Conservation (phyloP, 805 yeast genomes). For the Cyberlindnera galapagoensis region DNA sequence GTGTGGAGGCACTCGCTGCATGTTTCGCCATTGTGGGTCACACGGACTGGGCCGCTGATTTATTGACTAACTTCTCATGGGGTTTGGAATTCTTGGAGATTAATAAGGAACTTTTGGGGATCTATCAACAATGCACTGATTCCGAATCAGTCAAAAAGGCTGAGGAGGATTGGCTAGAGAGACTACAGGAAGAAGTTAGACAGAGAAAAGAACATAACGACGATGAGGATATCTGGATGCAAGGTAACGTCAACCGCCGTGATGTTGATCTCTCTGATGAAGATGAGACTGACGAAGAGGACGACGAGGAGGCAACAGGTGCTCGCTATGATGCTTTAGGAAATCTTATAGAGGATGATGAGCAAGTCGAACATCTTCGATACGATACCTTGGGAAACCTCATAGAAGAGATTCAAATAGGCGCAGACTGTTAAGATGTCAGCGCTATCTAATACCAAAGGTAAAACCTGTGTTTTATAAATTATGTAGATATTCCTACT, state of each 20-base stretch:
- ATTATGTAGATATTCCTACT: too few species aligned
- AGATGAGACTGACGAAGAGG: constrained; percentile 17
- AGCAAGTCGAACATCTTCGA: too few species aligned
- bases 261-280: constrained; percentile 23
- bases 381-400: constrained; percentile 1
- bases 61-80: constrained; percentile 83
- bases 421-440: too few species aligned
- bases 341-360: constrained; percentile 5
- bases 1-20: constrained; percentile 97
- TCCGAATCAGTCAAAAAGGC: constrained; percentile 65
- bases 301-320: constrained; percentile 16
- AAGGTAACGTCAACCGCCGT: constrained; percentile 68
- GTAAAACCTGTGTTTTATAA: too few species aligned
- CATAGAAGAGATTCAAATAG: too few species aligned
- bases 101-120: constrained; percentile 68
- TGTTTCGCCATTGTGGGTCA: constrained; percentile 93
- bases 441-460: too few species aligned
- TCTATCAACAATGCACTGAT: constrained; percentile 78
- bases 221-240: constrained; percentile 64
- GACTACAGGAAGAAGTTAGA: constrained; percentile 57
- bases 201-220: constrained; percentile 50
- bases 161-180: constrained; percentile 67
- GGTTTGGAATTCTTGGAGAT: constrained; percentile 83
- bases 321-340: constrained; percentile 19
- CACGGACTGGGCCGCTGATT: constrained; percentile 76